Evolutionary conservation across 371 early-diverging fungal species (phyloP).

Genomic region (Apophysomyces elegans): DNA sequence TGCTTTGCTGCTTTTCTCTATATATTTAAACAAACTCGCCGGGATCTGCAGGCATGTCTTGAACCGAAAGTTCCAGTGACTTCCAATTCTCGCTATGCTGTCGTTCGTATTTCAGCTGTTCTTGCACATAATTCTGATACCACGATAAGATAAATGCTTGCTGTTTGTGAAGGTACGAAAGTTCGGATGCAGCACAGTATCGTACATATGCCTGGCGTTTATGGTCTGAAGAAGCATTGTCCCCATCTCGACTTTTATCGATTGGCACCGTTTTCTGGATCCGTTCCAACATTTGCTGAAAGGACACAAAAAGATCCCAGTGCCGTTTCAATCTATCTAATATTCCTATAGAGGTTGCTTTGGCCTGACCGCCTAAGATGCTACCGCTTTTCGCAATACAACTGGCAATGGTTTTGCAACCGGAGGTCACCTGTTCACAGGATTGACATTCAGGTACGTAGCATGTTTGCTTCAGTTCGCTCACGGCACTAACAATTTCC

Average conservation of each 20-base stretch:
- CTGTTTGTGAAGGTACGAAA: constrained; percentile 46
- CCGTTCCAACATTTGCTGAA: constrained; percentile 33
- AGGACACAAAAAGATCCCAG: constrained; percentile 58
- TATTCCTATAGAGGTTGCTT: constrained; percentile 44
- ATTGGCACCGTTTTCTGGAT: constrained; percentile 18
- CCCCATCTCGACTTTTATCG: constrained; percentile 15
- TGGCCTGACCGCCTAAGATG: constrained; percentile 50
- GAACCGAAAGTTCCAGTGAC: constrained; percentile 37
- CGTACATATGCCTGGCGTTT: constrained; percentile 42
- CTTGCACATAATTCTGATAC: constrained; percentile 66
- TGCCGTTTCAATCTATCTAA: constrained; percentile 65
- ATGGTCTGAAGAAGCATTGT: constrained; percentile 26
- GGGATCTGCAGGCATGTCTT: constrained; percentile 26
- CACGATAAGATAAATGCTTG: constrained; percentile 53
- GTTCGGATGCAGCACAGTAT: constrained; percentile 37
- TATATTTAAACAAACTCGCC: constrained; percentile 20
- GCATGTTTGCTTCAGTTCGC: constrained; percentile 53
- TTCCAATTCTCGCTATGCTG: constrained; percentile 66
- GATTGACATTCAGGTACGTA: constrained; percentile 51
- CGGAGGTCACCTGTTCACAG: constrained; percentile 53
- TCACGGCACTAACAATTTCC: constrained; percentile 41
- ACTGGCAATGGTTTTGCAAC: constrained; percentile 49
- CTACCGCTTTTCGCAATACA: constrained; percentile 47
- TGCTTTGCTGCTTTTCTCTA: background rate
- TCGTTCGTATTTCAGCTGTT: constrained; percentile 58